Evolutionary conservation across 2,329 filamentous ascomycete genomes (phyloP).

Genomic region (Hypoxylon sp.): DNA sequence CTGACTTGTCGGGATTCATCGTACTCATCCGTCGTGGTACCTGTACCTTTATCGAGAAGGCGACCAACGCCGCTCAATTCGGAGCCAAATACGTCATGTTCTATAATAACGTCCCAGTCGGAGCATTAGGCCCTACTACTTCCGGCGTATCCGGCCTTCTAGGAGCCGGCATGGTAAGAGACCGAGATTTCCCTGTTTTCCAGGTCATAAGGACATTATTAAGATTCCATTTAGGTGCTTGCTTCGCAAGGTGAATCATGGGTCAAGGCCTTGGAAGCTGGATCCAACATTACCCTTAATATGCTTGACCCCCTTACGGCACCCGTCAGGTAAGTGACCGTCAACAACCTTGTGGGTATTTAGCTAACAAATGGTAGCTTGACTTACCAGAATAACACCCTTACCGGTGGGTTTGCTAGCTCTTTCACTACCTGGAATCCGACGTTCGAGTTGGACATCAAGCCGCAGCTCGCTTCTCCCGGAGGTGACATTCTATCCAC

Average conservation of each 20-base stretch:
- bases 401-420: constrained; percentile 67
- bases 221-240: constrained; percentile 51
- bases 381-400: constrained; percentile 57
- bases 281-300: constrained; percentile 61
- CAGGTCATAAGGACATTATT: not conserved
- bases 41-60: constrained; percentile 71
- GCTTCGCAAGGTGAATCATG: constrained; percentile 61
- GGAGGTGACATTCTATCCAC: constrained; percentile 73
- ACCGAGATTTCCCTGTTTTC: not conserved
- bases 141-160: constrained; percentile 41
- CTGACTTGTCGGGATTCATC: constrained; percentile 70
- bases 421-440: constrained; percentile 73
- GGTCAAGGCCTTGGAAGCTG: constrained; percentile 61
- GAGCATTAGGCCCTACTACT: constrained; percentile 55
- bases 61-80: constrained; percentile 64
- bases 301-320: constrained; percentile 61
- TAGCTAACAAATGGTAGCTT: constrained; percentile 54
- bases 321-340: constrained; percentile 49
- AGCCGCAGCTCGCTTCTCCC: constrained; percentile 70
- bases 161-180: constrained; percentile 50
- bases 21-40: constrained; percentile 73
- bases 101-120: constrained; percentile 69
- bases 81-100: constrained; percentile 74
- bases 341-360: not conserved
- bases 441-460: constrained; percentile 70